phyloP scores from a whole-genome alignment of 2,329 filamentous ascomycete species.

The Penicillium sp. region DNA sequence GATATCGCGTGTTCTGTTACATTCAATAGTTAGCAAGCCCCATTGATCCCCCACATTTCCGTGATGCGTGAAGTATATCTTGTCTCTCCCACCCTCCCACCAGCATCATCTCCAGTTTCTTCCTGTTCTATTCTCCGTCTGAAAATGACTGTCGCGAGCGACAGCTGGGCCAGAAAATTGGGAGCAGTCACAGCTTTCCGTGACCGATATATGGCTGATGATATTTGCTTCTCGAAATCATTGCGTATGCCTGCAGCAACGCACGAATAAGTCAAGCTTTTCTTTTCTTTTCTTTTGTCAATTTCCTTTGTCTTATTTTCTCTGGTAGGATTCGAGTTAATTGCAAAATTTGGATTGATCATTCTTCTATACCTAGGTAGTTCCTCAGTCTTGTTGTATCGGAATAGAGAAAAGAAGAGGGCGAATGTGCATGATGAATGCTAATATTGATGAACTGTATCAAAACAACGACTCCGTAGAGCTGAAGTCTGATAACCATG shows the following conservation, averaged over 20 bases:
- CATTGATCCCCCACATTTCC: conserved; percentile 18
- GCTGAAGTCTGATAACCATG: background rate
- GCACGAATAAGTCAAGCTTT: conserved; percentile 12
- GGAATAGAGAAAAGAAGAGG: too few relatives aligned
- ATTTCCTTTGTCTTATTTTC: conserved; percentile 5
- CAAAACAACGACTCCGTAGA: too few relatives aligned
- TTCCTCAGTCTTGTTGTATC: too few relatives aligned
- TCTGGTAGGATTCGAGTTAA: conserved; percentile 24
- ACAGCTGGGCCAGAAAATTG: conserved; percentile 10
- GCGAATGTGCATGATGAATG: too few relatives aligned
- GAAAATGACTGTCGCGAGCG: conserved; percentile 8
- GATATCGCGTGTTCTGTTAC: conserved; percentile 14
- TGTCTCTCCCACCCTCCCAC: conserved; percentile 5
- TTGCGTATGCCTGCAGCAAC: conserved; percentile 12
- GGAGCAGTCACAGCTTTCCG: conserved; percentile 11
- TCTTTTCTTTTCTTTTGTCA: conserved; percentile 11
- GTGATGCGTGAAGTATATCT: conserved; percentile 20
- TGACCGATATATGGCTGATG: conserved; percentile 12
- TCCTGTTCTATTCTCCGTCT: conserved; percentile 1
- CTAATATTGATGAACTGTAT: background rate
- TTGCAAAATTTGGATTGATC: conserved; percentile 5
- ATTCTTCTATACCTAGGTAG: background rate
- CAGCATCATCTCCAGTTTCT: conserved; percentile 3
- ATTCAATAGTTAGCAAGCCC: conserved; percentile 22
- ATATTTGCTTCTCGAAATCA: conserved; percentile 5